These are phyloP conservation scores for Aspergillus pseudotamarii DNA, from an alignment of 2,329 filamentous ascomycete genomes.

Conservation along the genomic window DNA sequence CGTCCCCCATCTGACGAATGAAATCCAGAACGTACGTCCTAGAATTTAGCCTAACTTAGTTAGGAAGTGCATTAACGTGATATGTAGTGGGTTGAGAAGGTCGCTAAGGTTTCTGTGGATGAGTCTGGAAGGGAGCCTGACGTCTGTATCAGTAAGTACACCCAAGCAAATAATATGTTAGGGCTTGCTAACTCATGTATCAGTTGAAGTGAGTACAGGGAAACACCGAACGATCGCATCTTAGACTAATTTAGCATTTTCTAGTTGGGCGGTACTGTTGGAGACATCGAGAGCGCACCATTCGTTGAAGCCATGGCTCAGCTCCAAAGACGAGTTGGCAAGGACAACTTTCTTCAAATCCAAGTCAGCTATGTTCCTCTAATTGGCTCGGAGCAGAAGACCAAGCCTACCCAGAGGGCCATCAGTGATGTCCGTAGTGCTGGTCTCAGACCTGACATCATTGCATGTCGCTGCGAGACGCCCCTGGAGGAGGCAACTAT, in stretches of 20 bases:
- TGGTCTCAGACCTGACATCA: conserved; percentile 75
- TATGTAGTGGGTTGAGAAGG: conserved; percentile 73
- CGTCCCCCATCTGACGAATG: conserved; percentile 88
- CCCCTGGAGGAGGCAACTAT: conserved; percentile 74
- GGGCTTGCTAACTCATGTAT: conserved; percentile 6
- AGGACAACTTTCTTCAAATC: conserved; percentile 83
- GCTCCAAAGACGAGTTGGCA: conserved; percentile 70
- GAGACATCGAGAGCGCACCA: conserved; percentile 83
- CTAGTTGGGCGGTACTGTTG: conserved; percentile 54
- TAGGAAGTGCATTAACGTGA: conserved; percentile 9
- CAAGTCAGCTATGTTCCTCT: conserved; percentile 79
- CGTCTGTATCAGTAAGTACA: conserved; percentile 78
- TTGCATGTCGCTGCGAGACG: conserved; percentile 87
- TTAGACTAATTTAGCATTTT: conserved; percentile 6
- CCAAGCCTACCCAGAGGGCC: conserved; percentile 92
- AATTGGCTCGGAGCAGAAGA: conserved; percentile 79
- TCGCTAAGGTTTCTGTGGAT: conserved; percentile 83
- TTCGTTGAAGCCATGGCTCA: conserved; percentile 87
- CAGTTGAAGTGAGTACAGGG: conserved; percentile 22
- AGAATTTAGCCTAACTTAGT: not conserved
- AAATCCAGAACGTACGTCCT: conserved; percentile 68
- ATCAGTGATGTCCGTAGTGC: conserved; percentile 82
- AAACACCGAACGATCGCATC: not conserved
- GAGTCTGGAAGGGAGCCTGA: conserved; percentile 81
- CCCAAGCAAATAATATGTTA: not conserved